Evolutionary conservation across 306 rosid species (phyloP), one percentile per base, ranked within the genome.

Genomic region (Trichosanthes truncata): DNA sequence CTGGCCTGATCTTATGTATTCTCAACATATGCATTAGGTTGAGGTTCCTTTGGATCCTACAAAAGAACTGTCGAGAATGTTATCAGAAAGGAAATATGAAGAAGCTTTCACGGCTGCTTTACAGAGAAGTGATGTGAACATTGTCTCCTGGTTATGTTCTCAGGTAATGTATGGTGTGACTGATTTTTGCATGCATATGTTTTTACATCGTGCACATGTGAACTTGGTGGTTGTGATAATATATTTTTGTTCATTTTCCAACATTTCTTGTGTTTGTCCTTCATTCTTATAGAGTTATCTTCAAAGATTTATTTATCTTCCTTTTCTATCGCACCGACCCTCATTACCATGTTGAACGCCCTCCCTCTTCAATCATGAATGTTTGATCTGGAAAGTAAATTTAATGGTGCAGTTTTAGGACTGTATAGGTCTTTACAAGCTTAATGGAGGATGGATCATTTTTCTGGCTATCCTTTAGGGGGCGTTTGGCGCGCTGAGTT

Each of bases 91-190:
- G 74, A 93, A 96, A 83, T 96, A 87, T 18, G 99, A 93, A 66
- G 99, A 96, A 88, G 98, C 98, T 21, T 96, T 96, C 89, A 86
- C 90, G 0, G 78, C 59, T 35, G 98, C 99, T 78, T 85, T 96
- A 69, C 98, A 96, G 49, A 90, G 97, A 89, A 91, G 94, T 82
- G 99, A 96, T 60, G 97, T 93, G 74, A 80, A 86, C 67, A 91
- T 96, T 71, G 99, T 96, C 55, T 96, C 99, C 25, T 96, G 99
- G 99, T 80, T 96, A 49, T 96, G 99, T 80, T 83, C 89, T 81
- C 99, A 93, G 98, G 98, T 96, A 87, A 87, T 78, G 85, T 29
- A 35, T 11, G 73, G 40, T 14, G 7, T 68, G 52, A 38, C 74
- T 68, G 33, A 40, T 36, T 45, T 20, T 14, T 74, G 78, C 59